Evolutionary conservation across 495 filamentous ascomycete species (phyloP).

Genomic region (Penicillium chermesinum): DNA sequence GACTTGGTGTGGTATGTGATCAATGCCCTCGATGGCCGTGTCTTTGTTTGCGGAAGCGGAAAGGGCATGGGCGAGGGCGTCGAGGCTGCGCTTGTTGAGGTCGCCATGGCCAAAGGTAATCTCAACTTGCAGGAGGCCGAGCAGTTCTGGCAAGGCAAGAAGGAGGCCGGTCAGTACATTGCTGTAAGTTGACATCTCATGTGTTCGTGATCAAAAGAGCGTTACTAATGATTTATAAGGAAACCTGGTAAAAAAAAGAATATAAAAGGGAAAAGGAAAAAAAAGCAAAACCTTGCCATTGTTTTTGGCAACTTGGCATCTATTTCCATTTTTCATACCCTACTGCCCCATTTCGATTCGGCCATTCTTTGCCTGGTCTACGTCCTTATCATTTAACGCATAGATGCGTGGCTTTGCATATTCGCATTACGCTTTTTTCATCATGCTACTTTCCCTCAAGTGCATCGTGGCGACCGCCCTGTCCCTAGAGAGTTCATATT

Average conservation of each 20-base stretch:
- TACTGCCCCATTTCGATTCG: too few species aligned
- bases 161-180: slow-evolving; percentile 80
- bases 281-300: not conserved
- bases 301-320: not conserved
- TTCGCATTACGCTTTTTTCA: too few species aligned
- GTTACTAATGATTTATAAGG: slow-evolving; percentile 13
- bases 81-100: slow-evolving; percentile 72
- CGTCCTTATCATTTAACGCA: too few species aligned
- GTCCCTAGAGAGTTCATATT: too few species aligned
- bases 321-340: not conserved
- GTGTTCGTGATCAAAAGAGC: too few species aligned
- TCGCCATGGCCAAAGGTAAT: slow-evolving; percentile 75
- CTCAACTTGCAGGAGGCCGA: slow-evolving; percentile 65
- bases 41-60: slow-evolving; percentile 92
- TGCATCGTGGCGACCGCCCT: too few species aligned
- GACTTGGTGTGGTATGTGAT: slow-evolving; percentile 96
- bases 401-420: too few species aligned
- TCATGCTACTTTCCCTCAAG: too few species aligned
- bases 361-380: too few species aligned
- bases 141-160: slow-evolving; percentile 77
- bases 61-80: slow-evolving; percentile 98
- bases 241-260: slow-evolving; percentile 27
- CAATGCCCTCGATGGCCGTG: slow-evolving; percentile 84
- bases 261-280: too few species aligned
- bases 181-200: slow-evolving; percentile 51